Conservation (phyloP, 1,284 basidiomycete genomes). For the Cutaneotrichosporon sp. region DNA sequence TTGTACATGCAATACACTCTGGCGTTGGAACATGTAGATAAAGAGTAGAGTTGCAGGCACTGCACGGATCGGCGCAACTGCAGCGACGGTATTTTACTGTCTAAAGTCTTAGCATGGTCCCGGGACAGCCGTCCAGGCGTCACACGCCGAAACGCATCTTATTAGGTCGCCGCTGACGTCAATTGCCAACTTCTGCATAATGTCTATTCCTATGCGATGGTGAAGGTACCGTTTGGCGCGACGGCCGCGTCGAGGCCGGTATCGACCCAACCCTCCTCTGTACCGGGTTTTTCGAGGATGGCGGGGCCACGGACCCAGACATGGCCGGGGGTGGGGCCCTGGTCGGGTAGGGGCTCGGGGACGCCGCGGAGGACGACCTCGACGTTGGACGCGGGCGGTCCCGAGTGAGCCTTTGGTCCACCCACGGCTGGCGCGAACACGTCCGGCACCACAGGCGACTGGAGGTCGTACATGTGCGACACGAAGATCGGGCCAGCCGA, state of each 20-base stretch:
- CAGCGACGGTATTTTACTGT: too few relatives aligned
- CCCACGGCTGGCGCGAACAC: constrained; percentile 14
- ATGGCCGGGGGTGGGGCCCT: constrained; percentile 19
- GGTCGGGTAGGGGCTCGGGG: constrained; percentile 13
- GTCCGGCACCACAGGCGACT: constrained; percentile 25
- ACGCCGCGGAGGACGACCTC: constrained; percentile 37
- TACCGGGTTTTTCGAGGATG: constrained; percentile 17
- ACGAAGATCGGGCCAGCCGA: constrained; percentile 38
- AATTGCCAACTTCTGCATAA: background rate
- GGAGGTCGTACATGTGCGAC: constrained; percentile 42
- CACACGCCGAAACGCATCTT: too few relatives aligned
- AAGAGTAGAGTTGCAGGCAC: too few relatives aligned
- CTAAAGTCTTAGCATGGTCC: too few relatives aligned
- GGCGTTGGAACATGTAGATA: too few relatives aligned
- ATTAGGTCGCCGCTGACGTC: too few relatives aligned
- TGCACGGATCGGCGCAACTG: too few relatives aligned
- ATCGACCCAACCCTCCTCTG: constrained; percentile 32
- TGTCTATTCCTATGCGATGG: constrained; percentile 1
- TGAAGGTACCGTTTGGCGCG: constrained; percentile 40
- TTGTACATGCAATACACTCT: too few relatives aligned
- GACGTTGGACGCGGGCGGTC: constrained; percentile 42
- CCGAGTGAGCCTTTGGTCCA: constrained; percentile 26
- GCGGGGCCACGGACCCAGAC: constrained; percentile 35
- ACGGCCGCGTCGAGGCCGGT: constrained; percentile 29
- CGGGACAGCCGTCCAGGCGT: too few relatives aligned